Percentiles rank a stretch among this genome's conserved stretches.
These are phyloP conservation scores for Coccinonectria pachysandricola DNA, from an alignment of 2,329 filamentous ascomycete genomes.

Conservation along the genomic window DNA sequence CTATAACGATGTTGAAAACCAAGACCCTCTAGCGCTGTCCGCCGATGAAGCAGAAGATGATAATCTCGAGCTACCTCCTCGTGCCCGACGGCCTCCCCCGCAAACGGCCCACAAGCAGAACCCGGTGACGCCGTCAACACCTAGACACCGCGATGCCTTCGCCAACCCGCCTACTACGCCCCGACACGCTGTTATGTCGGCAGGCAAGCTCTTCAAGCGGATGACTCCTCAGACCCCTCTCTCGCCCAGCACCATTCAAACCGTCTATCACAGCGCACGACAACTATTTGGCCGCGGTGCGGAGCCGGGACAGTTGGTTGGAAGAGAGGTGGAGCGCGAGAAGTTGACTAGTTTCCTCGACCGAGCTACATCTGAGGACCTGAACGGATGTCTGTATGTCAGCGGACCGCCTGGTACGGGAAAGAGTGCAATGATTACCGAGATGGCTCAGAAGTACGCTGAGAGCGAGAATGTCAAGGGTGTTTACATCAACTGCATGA, in stretches of 20 bases:
- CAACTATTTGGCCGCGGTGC: conserved; percentile 78
- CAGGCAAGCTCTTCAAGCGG: conserved; percentile 65
- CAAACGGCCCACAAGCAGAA: conserved; percentile 29
- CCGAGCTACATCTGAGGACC: conserved; percentile 46
- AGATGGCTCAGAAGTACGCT: conserved; percentile 56
- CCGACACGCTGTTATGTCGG: conserved; percentile 70
- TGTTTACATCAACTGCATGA: conserved; percentile 93
- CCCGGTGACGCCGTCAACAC: conserved; percentile 60
- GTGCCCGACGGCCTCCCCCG: conserved; percentile 19
- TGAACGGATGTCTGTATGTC: conserved; percentile 80
- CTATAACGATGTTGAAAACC: conserved; percentile 60
- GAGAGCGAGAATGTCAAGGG: conserved; percentile 48
- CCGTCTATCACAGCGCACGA: conserved; percentile 77
- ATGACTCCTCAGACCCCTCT: conserved; percentile 66
- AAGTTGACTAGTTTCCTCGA: conserved; percentile 62
- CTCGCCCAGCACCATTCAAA: conserved; percentile 58
- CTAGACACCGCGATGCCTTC: conserved; percentile 70
- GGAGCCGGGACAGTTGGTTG: conserved; percentile 64
- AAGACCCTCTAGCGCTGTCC: conserved; percentile 31
- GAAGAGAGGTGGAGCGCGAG: conserved; percentile 58
- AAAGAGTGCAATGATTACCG: conserved; percentile 86
- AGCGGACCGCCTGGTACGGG: conserved; percentile 93
- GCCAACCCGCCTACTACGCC: conserved; percentile 66
- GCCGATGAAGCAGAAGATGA: conserved; percentile 34
- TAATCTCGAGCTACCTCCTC: conserved; percentile 24